Evolutionary conservation across 1,139 yeast genomes (phyloP).

Genomic region (Pichia sp.): DNA sequence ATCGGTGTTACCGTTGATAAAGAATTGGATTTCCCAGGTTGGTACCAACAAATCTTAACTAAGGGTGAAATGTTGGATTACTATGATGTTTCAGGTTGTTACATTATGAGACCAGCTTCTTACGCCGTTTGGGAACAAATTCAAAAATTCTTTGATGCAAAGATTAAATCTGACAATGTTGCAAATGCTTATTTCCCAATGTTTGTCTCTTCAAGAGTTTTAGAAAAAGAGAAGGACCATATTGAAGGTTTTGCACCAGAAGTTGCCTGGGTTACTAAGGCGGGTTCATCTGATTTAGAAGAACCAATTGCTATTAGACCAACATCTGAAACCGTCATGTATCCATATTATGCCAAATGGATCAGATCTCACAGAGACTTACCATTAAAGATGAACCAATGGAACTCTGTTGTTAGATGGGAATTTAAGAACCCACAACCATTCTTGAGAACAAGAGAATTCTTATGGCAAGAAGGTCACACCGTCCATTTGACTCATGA

Average conservation of each 20-base stretch:
- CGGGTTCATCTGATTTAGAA: slow-evolving; percentile 89
- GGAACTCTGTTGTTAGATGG: slow-evolving; percentile 99
- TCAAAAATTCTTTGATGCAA: slow-evolving; percentile 75
- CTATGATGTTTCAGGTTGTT: slow-evolving; percentile 98
- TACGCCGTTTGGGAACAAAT: slow-evolving; percentile 92
- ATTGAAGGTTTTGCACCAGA: slow-evolving; percentile 99
- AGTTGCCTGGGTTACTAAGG: slow-evolving; percentile 99
- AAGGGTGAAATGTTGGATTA: slow-evolving; percentile 98
- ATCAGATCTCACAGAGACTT: slow-evolving; percentile 96
- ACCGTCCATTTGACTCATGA: slow-evolving; percentile 85
- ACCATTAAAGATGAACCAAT: slow-evolving; percentile 93
- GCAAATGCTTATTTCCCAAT: slow-evolving; percentile 96
- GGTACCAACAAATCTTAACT: slow-evolving; percentile 94
- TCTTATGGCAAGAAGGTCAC: slow-evolving; percentile 99
- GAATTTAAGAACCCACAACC: slow-evolving; percentile 99
- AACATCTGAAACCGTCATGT: slow-evolving; percentile 99
- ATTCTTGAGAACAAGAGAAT: slow-evolving; percentile 96
- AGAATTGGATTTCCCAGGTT: slow-evolving; percentile 82
- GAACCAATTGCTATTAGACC: slow-evolving; percentile 99
- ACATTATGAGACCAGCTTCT: slow-evolving; percentile 94
- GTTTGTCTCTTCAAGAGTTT: slow-evolving; percentile 89
- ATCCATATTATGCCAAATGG: slow-evolving; percentile 99
- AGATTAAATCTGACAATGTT: slow-evolving; percentile 84
- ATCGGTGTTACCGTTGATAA: slow-evolving; percentile 96
- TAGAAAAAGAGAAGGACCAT: slow-evolving; percentile 97